phyloP scores from a whole-genome alignment of 257 asterid species.

The Agastache rugosa region DNA sequence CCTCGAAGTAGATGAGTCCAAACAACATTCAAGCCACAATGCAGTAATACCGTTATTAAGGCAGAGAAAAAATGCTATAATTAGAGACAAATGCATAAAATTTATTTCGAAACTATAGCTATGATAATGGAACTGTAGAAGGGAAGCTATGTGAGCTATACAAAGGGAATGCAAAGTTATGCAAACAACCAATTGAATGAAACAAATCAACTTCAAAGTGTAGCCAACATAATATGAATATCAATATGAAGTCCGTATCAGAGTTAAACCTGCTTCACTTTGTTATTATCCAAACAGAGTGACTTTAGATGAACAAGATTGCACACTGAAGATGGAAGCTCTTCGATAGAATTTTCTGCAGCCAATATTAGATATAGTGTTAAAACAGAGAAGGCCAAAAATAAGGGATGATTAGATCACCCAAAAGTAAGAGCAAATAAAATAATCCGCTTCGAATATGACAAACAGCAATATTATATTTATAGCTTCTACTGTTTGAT shows the following conservation, averaged over 20 bases:
- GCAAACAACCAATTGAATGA: not conserved
- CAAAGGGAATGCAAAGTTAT: not conserved
- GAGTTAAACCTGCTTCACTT: slow-evolving; percentile 70
- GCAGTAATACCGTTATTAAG: not conserved
- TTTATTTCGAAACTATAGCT: not conserved
- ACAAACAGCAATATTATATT: not conserved
- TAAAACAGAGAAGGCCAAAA: slow-evolving; percentile 24
- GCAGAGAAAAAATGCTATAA: not conserved
- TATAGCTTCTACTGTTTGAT: not conserved
- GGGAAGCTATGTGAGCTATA: slow-evolving; percentile 9
- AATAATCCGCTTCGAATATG: slow-evolving; percentile 12
- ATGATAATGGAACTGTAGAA: not conserved
- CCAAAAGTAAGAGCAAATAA: slow-evolving; percentile 12
- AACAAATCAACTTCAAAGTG: not conserved
- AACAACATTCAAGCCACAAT: not conserved
- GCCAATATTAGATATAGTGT: slow-evolving; percentile 18
- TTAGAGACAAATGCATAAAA: slow-evolving; percentile 2
- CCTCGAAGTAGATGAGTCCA: slow-evolving; percentile 25
- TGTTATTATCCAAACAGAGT: slow-evolving; percentile 80
- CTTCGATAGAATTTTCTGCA: slow-evolving; percentile 85
- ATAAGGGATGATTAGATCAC: slow-evolving; percentile 13
- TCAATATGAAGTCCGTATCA: slow-evolving; percentile 28
- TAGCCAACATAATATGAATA: slow-evolving; percentile 27
- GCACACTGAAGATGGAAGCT: slow-evolving; percentile 88
- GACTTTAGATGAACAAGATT: slow-evolving; percentile 86